These are phyloP conservation scores for Tricholoma saponaceum DNA, from an alignment of 768 basidiomycete species.

Conservation along the genomic window DNA sequence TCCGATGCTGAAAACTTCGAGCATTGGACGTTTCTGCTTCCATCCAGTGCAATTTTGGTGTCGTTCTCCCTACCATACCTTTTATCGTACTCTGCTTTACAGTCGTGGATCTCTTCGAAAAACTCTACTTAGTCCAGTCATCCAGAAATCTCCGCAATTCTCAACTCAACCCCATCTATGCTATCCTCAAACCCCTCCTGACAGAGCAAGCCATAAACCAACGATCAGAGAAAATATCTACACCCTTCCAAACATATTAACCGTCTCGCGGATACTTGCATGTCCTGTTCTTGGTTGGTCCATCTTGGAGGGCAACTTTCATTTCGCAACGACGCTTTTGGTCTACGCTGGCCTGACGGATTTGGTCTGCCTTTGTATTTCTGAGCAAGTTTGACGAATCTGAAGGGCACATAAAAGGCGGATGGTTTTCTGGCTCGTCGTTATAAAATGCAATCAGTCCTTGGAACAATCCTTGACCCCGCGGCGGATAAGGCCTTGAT, in stretches of 20 bases:
- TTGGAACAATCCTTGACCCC: slow-evolving; percentile 94
- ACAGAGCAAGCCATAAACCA: slow-evolving; percentile 20
- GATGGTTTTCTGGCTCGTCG: slow-evolving; percentile 89
- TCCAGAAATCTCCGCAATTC: slow-evolving; percentile 17
- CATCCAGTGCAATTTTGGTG: slow-evolving; percentile 4
- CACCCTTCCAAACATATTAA: slow-evolving; percentile 89
- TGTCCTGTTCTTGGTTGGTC: slow-evolving; percentile 93
- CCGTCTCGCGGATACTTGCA: slow-evolving; percentile 79
- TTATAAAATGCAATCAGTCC: slow-evolving; percentile 84
- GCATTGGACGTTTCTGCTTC: slow-evolving; percentile 3
- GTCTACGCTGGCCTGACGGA: slow-evolving; percentile 93
- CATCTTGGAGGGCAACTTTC: slow-evolving; percentile 77
- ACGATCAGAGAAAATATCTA: slow-evolving; percentile 82
- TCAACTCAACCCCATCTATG: slow-evolving; percentile 11
- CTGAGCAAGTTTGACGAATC: slow-evolving; percentile 4
- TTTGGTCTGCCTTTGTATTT: slow-evolving; percentile 51
- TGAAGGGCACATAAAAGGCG: slow-evolving; percentile 43
- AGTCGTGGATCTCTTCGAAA: not conserved
- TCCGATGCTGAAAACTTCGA: slow-evolving; percentile 11
- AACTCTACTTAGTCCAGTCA: not conserved
- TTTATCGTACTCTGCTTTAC: not conserved
- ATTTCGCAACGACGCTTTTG: slow-evolving; percentile 76
- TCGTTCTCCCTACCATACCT: not conserved
- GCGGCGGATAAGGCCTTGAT: slow-evolving; percentile 95
- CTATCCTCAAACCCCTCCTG: slow-evolving; percentile 5